Percentiles rank a stretch among this genome's conserved stretches.
phyloP scores from a whole-genome alignment of 2,329 filamentous ascomycete species.

The Fusarium metavorans region DNA sequence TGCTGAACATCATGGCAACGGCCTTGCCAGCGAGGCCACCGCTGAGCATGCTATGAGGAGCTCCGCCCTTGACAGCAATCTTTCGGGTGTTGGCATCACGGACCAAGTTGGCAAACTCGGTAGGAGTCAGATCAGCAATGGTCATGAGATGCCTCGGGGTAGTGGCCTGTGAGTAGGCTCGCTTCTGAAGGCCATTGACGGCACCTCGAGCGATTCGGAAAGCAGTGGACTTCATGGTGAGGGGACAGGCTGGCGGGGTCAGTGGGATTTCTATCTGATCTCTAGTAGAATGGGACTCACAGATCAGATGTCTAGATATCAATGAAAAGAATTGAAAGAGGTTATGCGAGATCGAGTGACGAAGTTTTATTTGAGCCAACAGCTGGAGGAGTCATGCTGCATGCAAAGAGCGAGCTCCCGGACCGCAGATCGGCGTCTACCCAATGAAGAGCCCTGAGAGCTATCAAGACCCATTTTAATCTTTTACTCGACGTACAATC shows the following conservation, averaged over 20 bases:
- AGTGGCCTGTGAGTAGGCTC: constrained; percentile 57
- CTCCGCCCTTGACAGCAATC: constrained; percentile 76
- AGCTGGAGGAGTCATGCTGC: constrained; percentile 35
- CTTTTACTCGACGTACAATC: background rate
- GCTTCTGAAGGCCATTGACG: constrained; percentile 53
- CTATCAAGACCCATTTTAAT: constrained; percentile 17
- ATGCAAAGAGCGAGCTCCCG: constrained; percentile 7
- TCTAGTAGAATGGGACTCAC: background rate
- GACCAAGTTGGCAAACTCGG: constrained; percentile 85
- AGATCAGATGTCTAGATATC: constrained; percentile 12
- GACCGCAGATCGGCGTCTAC: background rate
- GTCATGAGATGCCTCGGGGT: constrained; percentile 88
- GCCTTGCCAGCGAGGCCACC: constrained; percentile 79
- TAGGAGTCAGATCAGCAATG: constrained; percentile 84
- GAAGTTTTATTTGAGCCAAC: constrained; percentile 18
- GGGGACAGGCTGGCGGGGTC: background rate
- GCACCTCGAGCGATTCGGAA: constrained; percentile 50
- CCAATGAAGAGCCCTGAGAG: constrained; percentile 9
- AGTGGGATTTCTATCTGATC: background rate
- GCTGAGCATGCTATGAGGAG: constrained; percentile 65
- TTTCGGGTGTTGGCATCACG: constrained; percentile 86
- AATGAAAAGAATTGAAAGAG: constrained; percentile 8
- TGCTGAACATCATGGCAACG: constrained; percentile 96
- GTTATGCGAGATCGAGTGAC: constrained; percentile 1
- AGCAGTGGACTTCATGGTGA: constrained; percentile 51